These are phyloP conservation scores for Grosmannia serpens DNA, from an alignment of 2,329 filamentous ascomycete genomes.

Conservation along the genomic window DNA sequence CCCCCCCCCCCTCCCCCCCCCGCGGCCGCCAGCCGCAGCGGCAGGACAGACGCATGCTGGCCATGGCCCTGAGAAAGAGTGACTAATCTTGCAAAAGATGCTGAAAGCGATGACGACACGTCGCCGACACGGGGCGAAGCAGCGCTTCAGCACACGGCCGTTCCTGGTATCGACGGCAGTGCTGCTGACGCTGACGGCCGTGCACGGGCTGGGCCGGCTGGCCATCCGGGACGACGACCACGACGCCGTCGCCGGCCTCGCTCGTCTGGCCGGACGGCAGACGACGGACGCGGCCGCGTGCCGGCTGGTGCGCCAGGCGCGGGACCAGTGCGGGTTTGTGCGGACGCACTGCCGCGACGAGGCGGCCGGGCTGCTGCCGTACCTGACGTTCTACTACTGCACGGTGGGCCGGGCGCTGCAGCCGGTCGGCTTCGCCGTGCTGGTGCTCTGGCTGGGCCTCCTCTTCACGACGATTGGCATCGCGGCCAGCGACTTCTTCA, in stretches of 20 bases:
- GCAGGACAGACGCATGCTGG: no score
- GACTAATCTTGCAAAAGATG: no score
- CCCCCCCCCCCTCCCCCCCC: no score
- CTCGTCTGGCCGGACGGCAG: background rate
- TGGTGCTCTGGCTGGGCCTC: slow-evolving; percentile 74
- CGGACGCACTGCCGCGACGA: slow-evolving; percentile 73
- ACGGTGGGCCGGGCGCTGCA: slow-evolving; percentile 48
- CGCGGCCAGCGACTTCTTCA: slow-evolving; percentile 96
- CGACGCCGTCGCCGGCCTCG: background rate
- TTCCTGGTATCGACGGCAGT: slow-evolving; percentile 37
- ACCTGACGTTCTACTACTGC: slow-evolving; percentile 89
- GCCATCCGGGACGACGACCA: background rate
- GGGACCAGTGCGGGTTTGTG: slow-evolving; percentile 81
- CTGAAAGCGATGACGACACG: no score
- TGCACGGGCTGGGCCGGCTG: slow-evolving; percentile 16
- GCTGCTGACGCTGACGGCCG: slow-evolving; percentile 30
- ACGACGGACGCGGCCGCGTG: slow-evolving; percentile 40
- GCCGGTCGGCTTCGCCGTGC: slow-evolving; percentile 64
- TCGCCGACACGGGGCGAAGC: slow-evolving; percentile 12
- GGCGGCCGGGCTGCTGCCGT: slow-evolving; percentile 80
- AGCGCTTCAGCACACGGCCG: slow-evolving; percentile 32
- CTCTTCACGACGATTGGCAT: slow-evolving; percentile 97
- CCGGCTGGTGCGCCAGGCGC: slow-evolving; percentile 61
- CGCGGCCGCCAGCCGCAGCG: no score
- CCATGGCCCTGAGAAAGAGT: no score